A percentile compares a stretch with the other conserved stretches of the same genome.
Evolutionary conservation across 1,284 basidiomycete genomes (phyloP).

Genomic region (Ganoderma boninense): DNA sequence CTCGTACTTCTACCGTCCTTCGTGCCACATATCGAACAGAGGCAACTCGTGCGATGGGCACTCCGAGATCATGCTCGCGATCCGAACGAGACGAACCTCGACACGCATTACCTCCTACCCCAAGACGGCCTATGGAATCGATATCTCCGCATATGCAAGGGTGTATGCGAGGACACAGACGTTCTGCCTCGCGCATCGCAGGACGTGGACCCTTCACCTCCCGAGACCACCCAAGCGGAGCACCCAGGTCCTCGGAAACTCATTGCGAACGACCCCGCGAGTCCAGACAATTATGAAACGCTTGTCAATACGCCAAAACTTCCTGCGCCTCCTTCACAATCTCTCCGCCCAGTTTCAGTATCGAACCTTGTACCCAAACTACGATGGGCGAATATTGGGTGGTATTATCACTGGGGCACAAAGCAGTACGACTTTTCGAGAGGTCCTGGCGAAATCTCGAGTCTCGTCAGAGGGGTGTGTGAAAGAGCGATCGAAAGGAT

Average conservation of each 20-base stretch:
- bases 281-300: constrained; percentile 53
- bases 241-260: constrained; percentile 66
- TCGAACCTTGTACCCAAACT: constrained; percentile 73
- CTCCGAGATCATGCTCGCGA: constrained; percentile 76
- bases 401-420: constrained; percentile 92
- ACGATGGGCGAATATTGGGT: constrained; percentile 93
- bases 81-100: constrained; percentile 89
- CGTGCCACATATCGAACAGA: constrained; percentile 67
- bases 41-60: constrained; percentile 72
- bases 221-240: constrained; percentile 19
- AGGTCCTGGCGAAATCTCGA: constrained; percentile 69
- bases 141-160: constrained; percentile 48
- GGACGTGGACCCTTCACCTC: constrained; percentile 17
- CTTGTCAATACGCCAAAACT: constrained; percentile 63
- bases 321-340: constrained; percentile 64
- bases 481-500: constrained; percentile 65
- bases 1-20: constrained; percentile 84
- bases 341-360: constrained; percentile 52
- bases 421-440: constrained; percentile 90
- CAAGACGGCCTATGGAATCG: constrained; percentile 77
- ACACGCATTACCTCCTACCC: constrained; percentile 84
- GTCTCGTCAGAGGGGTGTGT: constrained; percentile 66
- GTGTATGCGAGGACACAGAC: constrained; percentile 41
- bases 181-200: constrained; percentile 50
- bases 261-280: constrained; percentile 73